Conservation (phyloP, 805 yeast species). For the Saccharomyces kudriavzevii region DNA sequence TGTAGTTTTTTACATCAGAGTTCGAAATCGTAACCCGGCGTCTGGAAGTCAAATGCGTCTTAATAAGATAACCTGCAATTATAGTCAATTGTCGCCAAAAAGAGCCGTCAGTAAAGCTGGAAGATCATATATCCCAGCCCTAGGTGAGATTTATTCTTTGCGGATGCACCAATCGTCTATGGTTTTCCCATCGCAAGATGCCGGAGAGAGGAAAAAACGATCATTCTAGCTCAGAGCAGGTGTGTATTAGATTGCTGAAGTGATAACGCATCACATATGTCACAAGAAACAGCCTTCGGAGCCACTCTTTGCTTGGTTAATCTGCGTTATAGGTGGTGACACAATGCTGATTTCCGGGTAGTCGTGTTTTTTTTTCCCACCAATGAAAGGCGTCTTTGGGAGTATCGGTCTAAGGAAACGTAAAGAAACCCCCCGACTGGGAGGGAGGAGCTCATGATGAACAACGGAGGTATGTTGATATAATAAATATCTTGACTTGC, state of each 20-base stretch:
- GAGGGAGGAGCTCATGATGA: not conserved
- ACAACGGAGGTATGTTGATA: not conserved
- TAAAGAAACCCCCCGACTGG: not conserved
- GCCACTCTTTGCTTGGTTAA: not conserved
- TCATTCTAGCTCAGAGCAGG: no score
- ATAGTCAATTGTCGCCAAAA: not conserved
- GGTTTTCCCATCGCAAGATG: no score
- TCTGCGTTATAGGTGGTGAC: not conserved
- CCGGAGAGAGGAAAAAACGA: no score
- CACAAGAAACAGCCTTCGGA: no score
- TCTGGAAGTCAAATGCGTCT: no score
- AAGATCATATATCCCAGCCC: not conserved
- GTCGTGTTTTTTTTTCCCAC: not conserved
- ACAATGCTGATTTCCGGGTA: not conserved
- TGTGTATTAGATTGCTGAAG: no score
- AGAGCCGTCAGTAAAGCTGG: not conserved
- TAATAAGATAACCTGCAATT: not conserved
- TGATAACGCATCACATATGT: no score
- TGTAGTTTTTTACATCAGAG: constrained; percentile 5
- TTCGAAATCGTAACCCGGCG: not conserved
- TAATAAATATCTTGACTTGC: not conserved
- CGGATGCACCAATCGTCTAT: not conserved
- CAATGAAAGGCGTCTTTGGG: not conserved
- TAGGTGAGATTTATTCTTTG: not conserved
- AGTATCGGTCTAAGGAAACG: not conserved